These are phyloP conservation scores for Reticulascus tulasneorum DNA, from an alignment of 2,329 filamentous ascomycete species.

Conservation along the genomic window DNA sequence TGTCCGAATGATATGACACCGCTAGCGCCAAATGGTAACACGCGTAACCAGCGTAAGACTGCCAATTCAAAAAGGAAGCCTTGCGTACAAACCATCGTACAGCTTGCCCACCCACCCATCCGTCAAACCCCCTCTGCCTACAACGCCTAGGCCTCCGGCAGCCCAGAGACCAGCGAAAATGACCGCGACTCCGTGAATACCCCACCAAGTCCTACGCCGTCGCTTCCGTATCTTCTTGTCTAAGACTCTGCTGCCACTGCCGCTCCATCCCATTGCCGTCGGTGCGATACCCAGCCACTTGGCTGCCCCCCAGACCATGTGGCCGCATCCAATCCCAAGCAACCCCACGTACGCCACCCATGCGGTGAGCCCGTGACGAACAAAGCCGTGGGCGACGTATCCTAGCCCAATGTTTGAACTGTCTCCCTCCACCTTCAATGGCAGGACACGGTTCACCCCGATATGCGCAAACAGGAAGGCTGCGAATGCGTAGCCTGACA, in stretches of 20 bases:
- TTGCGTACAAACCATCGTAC: conserved; percentile 69
- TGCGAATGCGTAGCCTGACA: conserved; percentile 67
- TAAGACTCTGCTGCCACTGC: conserved; percentile 34
- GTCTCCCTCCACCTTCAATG: conserved; percentile 73
- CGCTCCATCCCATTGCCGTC: conserved; percentile 45
- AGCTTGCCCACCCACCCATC: conserved; percentile 75
- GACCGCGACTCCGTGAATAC: conserved; percentile 62
- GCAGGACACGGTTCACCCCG: conserved; percentile 71
- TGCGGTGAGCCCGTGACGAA: conserved; percentile 62
- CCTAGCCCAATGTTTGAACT: conserved; percentile 80
- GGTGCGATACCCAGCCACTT: conserved; percentile 71
- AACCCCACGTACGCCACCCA: conserved; percentile 67
- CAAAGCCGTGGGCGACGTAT: conserved; percentile 83
- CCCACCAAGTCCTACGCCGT: conserved; percentile 65
- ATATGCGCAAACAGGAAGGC: conserved; percentile 67
- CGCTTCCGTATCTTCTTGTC: conserved; percentile 49
- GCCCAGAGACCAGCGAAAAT: conserved; percentile 69
- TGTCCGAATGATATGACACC: too few relatives aligned
- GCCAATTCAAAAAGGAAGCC: conserved; percentile 19
- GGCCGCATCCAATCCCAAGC: conserved; percentile 64
- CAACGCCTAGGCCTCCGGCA: conserved; percentile 72
- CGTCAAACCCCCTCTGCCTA: conserved; percentile 66
- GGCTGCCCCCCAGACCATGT: conserved; percentile 82
- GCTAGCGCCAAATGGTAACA: too few relatives aligned
- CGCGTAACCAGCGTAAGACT: too few relatives aligned